These are phyloP conservation scores for Fusarium sp. DNA, from an alignment of 2,329 filamentous ascomycete species.

Conservation along the genomic window DNA sequence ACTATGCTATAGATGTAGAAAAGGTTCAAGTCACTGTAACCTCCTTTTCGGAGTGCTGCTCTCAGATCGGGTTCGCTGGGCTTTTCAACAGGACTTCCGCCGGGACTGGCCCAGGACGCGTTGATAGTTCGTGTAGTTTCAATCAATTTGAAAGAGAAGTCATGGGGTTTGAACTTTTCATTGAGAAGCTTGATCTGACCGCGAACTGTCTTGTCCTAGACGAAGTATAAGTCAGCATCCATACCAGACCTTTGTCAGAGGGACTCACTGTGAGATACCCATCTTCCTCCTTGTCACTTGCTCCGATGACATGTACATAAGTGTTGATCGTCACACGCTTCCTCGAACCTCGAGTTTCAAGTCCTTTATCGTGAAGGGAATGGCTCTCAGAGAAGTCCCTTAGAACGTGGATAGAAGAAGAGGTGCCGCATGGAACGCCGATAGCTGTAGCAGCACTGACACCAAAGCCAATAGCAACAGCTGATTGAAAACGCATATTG, in stretches of 20 bases:
- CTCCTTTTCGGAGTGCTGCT: conserved; percentile 14
- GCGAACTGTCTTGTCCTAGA: conserved; percentile 8
- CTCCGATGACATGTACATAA: conserved; percentile 22
- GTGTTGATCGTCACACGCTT: conserved; percentile 16
- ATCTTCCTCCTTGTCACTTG: conserved; percentile 23
- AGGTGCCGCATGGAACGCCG: conserved; percentile 5
- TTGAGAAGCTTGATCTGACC: conserved; percentile 13
- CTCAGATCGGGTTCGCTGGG: conserved; percentile 1
- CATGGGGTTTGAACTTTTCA: conserved; percentile 6
- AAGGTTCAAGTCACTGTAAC: conserved; percentile 25
- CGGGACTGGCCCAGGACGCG: conserved; percentile 7
- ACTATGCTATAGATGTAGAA: conserved; percentile 12
- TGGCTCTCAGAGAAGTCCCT: background rate
- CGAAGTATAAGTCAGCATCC: background rate
- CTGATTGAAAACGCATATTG: conserved; percentile 12
- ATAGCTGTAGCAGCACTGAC: background rate
- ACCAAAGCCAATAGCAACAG: conserved; percentile 9
- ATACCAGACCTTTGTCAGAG: rapidly evolving
- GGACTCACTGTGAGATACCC: conserved; percentile 9
- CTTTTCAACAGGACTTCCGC: background rate
- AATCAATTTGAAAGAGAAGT: conserved; percentile 19
- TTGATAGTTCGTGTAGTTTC: conserved; percentile 20
- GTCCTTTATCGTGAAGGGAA: background rate
- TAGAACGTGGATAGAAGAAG: background rate
- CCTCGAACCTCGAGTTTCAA: background rate